These are phyloP conservation scores for Leccinum solheimii DNA, from an alignment of 1,284 basidiomycete genomes.

Conservation along the genomic window DNA sequence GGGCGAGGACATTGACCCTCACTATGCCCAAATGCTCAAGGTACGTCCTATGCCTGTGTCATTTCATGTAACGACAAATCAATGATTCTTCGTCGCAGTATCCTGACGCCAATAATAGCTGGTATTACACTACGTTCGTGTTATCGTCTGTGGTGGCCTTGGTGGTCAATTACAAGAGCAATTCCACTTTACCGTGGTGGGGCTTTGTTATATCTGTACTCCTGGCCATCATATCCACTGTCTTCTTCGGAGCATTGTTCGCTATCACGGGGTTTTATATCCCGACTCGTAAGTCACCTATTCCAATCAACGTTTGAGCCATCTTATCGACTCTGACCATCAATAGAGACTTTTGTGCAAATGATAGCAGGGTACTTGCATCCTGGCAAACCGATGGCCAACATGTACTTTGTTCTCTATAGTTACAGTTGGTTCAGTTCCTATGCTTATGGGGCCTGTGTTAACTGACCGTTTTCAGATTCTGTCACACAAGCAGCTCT, in stretches of 20 bases:
- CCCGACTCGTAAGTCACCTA: conserved; percentile 42
- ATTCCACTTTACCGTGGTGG: conserved; percentile 55
- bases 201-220: conserved; percentile 43
- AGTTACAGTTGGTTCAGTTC: conserved; percentile 42
- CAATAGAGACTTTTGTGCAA: conserved; percentile 42
- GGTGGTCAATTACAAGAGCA: conserved; percentile 48
- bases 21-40: conserved; percentile 55
- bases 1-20: conserved; percentile 46
- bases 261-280: conserved; percentile 57
- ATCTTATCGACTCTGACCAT: neutral
- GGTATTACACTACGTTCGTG: conserved; percentile 44
- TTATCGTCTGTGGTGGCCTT: conserved; percentile 42
- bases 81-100: conserved; percentile 34
- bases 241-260: conserved; percentile 49
- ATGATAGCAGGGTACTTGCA: conserved; percentile 63
- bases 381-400: conserved; percentile 58
- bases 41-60: conserved; percentile 22
- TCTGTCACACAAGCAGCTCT: conserved; percentile 44
- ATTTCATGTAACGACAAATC: neutral
- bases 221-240: conserved; percentile 41
- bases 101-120: conserved; percentile 47
- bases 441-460: neutral
- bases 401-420: conserved; percentile 60
- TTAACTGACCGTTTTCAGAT: conserved; percentile 29
- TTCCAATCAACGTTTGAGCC: neutral